phyloP scores from a whole-genome alignment of 1,139 yeast species.

The Meyerozyma smithsonii region DNA sequence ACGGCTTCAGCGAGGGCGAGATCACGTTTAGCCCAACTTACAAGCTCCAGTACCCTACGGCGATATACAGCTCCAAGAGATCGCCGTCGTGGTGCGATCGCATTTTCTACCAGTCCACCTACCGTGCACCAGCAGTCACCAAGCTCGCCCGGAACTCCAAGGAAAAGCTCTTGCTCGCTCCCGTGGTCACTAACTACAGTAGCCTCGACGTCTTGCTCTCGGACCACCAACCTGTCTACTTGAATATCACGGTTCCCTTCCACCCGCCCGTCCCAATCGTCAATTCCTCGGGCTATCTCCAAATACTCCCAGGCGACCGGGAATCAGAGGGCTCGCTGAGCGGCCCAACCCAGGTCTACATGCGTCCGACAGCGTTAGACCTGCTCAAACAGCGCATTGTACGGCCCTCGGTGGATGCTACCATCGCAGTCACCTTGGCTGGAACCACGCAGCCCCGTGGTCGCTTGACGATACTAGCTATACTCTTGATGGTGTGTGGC shows the following conservation, averaged over 20 bases:
- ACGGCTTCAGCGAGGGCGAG: constrained; percentile 60
- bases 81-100: constrained; percentile 91
- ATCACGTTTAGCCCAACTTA: constrained; percentile 72
- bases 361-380: constrained; percentile 40
- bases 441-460: constrained; percentile 36
- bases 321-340: constrained; percentile 21
- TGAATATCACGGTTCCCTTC: constrained; percentile 40
- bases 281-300: constrained; percentile 38
- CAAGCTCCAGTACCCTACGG: constrained; percentile 52
- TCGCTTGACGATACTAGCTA: constrained; percentile 17
- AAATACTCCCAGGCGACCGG: constrained; percentile 26
- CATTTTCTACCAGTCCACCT: constrained; percentile 53
- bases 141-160: constrained; percentile 2
- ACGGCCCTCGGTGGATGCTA: constrained; percentile 28
- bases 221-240: constrained; percentile 43
- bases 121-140: constrained; percentile 17
- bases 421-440: constrained; percentile 39
- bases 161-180: constrained; percentile 11
- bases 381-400: constrained; percentile 22
- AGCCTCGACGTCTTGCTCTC: constrained; percentile 34
- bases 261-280: constrained; percentile 39
- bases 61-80: constrained; percentile 53
- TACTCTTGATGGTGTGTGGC: constrained; percentile 7
- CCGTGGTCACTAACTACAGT: constrained; percentile 32
- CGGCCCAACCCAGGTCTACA: constrained; percentile 43